Evolutionary conservation across 768 basidiomycete species (phyloP), one percentile per base, ranked within the genome.

Genomic region (Mycena crocata): DNA sequence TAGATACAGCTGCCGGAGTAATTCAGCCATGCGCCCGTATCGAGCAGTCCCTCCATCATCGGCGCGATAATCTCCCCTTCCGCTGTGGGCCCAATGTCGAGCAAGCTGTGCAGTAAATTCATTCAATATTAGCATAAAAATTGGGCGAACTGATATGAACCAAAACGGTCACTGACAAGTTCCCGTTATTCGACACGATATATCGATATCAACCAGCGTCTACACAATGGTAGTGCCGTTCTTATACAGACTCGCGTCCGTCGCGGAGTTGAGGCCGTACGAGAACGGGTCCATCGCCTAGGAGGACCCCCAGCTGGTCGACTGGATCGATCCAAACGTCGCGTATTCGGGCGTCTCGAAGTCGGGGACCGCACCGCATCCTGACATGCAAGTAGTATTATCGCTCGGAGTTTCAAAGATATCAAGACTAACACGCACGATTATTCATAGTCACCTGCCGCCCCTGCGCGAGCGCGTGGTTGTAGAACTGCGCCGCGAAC

Each of bases 181-280:
- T 89, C n/a, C 89, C 88, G 62, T 87, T 87, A 79, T 89, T 89
- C 32, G 87, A 85, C 23, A 85, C 88, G 67, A 89, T n/a, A n/a
- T n/a, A n/a, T n/a, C n/a, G n/a, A n/a, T 83, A 66, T 89, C 87
- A 23, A 86, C 83, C 55, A 89, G 69, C 0, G 80, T 85, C 59
- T 84, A 84, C 5, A 89, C 74, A 51, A 88, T 85, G 8, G 80
- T 80, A 5, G 83, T 76, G 1, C 80, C 83, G 56, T 83, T 84
- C 77, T 85, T 88, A 67, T 87, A 89, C 57, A 83, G 70, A 23
- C 71, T 73, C 2, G 78, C 74, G 54, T 77, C 72, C 28, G 86
- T 86, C 9, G 78, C 81, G 7, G 78, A 74, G 64, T 86, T 83
- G 30, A 81, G 73, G 1, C 87, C 87, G 56, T 85, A 88, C 59